Conservation (phyloP, 1,284 basidiomycete species). For the Hemileia vastatrix region DNA sequence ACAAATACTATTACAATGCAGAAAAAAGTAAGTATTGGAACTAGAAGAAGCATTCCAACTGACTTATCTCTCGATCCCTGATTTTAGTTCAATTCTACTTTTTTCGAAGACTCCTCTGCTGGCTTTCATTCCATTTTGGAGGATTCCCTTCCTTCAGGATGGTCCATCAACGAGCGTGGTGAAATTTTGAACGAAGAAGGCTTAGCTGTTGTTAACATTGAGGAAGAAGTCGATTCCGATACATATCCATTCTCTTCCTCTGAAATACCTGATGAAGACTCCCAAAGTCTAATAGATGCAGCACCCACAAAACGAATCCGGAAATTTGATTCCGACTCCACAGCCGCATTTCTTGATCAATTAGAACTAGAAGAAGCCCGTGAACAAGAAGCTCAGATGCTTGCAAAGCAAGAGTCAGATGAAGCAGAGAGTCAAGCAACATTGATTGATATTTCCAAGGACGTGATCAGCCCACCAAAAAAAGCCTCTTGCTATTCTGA, state of each 20-base stretch:
- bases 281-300: not conserved
- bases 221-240: slow-evolving; percentile 2
- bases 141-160: slow-evolving; percentile 5
- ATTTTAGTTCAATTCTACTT: no score
- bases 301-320: not conserved
- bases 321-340: not conserved
- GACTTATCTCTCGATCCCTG: no score
- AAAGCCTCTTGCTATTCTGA: no score
- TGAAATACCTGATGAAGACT: not conserved
- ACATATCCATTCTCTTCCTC: not conserved
- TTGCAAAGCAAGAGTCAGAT: not conserved
- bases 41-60: no score
- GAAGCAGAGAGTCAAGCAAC: not conserved
- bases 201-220: slow-evolving; percentile 11
- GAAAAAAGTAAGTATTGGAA: no score
- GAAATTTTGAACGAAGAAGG: slow-evolving; percentile 21
- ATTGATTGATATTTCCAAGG: no score
- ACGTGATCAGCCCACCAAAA: no score
- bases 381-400: not conserved
- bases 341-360: slow-evolving; percentile 3
- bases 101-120: no score
- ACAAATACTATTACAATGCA: no score
- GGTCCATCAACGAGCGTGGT: slow-evolving; percentile 10
- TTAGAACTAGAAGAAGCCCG: slow-evolving; percentile 18
- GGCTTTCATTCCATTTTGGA: not conserved